Base-by-base conservation (phyloP, 257 asterid species). In the Ligustrum vulgare region DNA sequence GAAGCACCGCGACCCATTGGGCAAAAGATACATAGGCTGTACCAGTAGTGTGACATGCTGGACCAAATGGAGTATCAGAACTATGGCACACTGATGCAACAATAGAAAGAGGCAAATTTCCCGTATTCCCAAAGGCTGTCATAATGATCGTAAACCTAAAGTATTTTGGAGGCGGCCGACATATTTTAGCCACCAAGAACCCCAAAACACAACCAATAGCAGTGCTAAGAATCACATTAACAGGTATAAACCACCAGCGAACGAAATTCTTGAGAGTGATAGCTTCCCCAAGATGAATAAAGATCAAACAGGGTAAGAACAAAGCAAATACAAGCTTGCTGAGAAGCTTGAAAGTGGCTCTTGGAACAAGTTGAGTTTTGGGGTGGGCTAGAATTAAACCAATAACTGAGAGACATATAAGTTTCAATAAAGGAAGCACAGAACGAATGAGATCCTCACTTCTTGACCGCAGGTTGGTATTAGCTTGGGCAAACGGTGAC, bases 51-150 rank as follows among this genome's bases (percentile, higher is more conserved):
- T 83, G 75, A 70, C 99, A 94, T 0, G 54, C 79, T 0, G 89
- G 93, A 37, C 99, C 99, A 80, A 94, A 94, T 0, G 91, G 87
- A 77, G 87, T 89, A 13, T 84, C 83, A 1, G 66, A 1, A 41
- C 93, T 89, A 74, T 87, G 99, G 79, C 99, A 94, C 0, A 94
- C 88, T 0, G 97, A 92, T 45, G 89, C 96, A 68, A 94, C 98
- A 36, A 94, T 92, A 3, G 99, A 86, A 69, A 94, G 90, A 66
- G 97, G 98, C 7, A 94, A 86, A 80, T 93, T 94, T 0, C 99
- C 99, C 1, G 98, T 91, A 89, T 94, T 94, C 16, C 98, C 99
- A 80, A 92, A 94, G 1, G 96, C 99, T 0, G 97, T 94, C 86
- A 89, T 90, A 2, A 94, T 91, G 6, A 94, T 75, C 0, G 99